These are phyloP conservation scores for Hypoxylon fragiforme DNA, from an alignment of 495 filamentous ascomycete species.

Conservation along the genomic window DNA sequence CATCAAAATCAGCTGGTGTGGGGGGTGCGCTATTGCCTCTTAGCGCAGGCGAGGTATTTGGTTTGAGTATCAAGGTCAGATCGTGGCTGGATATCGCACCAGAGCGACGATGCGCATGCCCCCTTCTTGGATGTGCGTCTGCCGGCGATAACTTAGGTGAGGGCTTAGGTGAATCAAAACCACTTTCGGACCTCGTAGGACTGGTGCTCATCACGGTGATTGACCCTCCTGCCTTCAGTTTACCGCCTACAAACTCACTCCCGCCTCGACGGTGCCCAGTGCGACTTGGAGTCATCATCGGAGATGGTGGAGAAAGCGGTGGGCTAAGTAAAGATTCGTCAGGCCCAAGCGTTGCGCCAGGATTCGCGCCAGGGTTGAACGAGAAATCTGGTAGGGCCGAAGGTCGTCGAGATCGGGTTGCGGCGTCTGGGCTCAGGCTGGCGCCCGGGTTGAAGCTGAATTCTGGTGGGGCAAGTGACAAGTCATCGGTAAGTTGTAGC, in stretches of 20 bases:
- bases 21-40: conserved; percentile 67
- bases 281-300: conserved; percentile 50
- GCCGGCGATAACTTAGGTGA: conserved; percentile 53
- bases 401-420: conserved; percentile 32
- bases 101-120: conserved; percentile 85
- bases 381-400: conserved; percentile 42
- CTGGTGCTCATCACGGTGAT: conserved; percentile 62
- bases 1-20: conserved; percentile 60
- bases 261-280: conserved; percentile 67
- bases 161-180: conserved; percentile 53
- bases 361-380: conserved; percentile 40
- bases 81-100: conserved; percentile 85
- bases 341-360: conserved; percentile 26
- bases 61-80: conserved; percentile 70
- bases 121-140: conserved; percentile 56
- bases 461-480: conserved; percentile 57
- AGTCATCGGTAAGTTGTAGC: conserved; percentile 24
- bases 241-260: conserved; percentile 80
- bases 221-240: conserved; percentile 59
- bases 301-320: conserved; percentile 49
- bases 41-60: conserved; percentile 50
- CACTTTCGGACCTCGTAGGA: conserved; percentile 65
- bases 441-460: conserved; percentile 68
- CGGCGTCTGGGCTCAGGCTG: conserved; percentile 31
- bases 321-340: conserved; percentile 47